Conservation (phyloP, 345 rosid genomes). For the Lepidium aucheri region DNA sequence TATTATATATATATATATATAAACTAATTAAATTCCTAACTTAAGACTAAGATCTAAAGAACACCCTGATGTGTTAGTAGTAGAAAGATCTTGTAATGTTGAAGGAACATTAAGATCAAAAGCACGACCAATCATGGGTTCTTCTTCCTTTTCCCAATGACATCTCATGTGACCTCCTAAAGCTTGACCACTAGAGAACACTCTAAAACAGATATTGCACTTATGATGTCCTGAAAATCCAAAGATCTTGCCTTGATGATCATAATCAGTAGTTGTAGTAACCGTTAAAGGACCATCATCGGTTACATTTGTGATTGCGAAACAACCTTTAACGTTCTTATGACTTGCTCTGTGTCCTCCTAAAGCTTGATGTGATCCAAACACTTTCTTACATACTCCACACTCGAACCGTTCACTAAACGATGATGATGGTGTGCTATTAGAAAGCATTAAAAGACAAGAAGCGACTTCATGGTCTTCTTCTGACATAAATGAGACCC, state of each 20-base stretch:
- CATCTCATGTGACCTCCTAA: conserved; percentile 76
- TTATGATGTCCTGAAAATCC: conserved; percentile 36
- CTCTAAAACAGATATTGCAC: conserved; percentile 55
- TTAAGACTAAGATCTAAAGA: conserved; percentile 71
- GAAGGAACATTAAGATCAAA: conserved; percentile 73
- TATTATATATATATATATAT: neutral
- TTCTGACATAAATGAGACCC: conserved; percentile 28
- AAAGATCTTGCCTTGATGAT: conserved; percentile 17
- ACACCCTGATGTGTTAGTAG: conserved; percentile 34
- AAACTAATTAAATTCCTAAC: conserved; percentile 44
- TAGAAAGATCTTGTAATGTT: conserved; percentile 33
- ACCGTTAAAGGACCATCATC: conserved; percentile 22
- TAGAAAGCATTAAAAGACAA: conserved; percentile 51
- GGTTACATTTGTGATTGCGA: conserved; percentile 41
- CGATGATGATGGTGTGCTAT: neutral
- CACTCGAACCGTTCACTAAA: conserved; percentile 45
- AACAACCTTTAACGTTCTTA: conserved; percentile 78
- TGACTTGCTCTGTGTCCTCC: conserved; percentile 91
- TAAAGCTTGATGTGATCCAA: conserved; percentile 76
- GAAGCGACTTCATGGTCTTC: conserved; percentile 73
- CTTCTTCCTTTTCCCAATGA: conserved; percentile 61
- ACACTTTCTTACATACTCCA: conserved; percentile 78
- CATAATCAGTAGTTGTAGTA: conserved; percentile 9
- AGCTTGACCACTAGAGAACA: conserved; percentile 66
- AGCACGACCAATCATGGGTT: conserved; percentile 25